Conservation (phyloP, 1,139 yeast species). For the Saccharomyces hybrid region DNA sequence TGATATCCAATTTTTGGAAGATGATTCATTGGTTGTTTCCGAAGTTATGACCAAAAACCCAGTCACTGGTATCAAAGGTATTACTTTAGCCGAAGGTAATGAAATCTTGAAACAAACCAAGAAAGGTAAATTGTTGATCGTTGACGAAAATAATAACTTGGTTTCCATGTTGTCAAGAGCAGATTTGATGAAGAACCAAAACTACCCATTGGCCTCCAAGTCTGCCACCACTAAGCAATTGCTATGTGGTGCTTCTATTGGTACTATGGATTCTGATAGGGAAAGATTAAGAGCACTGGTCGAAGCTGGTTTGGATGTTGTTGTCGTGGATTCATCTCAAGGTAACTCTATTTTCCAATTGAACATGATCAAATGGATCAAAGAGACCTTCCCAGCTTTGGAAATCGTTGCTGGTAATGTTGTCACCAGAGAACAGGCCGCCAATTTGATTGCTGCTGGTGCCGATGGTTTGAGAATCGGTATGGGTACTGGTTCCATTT, state of each 20-base stretch:
- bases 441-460: conserved; percentile 88
- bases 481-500: conserved; percentile 99
- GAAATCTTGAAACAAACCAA: conserved; percentile 84
- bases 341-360: conserved; percentile 95
- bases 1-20: conserved; percentile 92
- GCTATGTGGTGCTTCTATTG: conserved; percentile 97
- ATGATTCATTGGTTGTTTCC: conserved; percentile 51
- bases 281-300: conserved; percentile 78
- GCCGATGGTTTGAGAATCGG: conserved; percentile 98
- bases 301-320: conserved; percentile 96
- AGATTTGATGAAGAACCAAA: conserved; percentile 92
- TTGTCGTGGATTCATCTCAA: conserved; percentile 90
- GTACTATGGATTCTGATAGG: conserved; percentile 85
- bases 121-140: conserved; percentile 95
- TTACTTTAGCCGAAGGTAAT: conserved; percentile 79
- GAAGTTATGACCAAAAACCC: conserved; percentile 88
- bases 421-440: conserved; percentile 98
- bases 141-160: conserved; percentile 68
- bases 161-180: conserved; percentile 89
- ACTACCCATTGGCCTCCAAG: conserved; percentile 91
- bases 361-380: conserved; percentile 88
- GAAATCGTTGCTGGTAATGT: conserved; percentile 97
- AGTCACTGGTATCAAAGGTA: conserved; percentile 76
- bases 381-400: conserved; percentile 66
- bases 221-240: conserved; percentile 89